Evolutionary conservation across 768 basidiomycete species (phyloP), one percentile per base, ranked within the genome.

Genomic region (Hemileccinum rubropunctum): DNA sequence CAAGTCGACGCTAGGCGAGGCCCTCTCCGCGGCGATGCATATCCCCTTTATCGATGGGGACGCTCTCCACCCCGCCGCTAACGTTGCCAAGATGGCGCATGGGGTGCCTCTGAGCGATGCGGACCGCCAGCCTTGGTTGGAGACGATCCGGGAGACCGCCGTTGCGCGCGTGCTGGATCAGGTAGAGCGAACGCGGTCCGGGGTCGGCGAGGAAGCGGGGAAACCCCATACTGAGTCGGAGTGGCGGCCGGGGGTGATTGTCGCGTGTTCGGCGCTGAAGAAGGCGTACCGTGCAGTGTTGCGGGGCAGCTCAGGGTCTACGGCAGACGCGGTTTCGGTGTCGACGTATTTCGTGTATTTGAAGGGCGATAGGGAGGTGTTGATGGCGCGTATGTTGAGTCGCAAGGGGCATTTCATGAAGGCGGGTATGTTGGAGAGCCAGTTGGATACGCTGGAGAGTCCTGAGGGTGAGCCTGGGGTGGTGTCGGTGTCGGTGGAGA

Each of bases 21-120:
- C 79, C 7, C 71, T 95, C n/a, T 79, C 88, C 7, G 58, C 70
- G 34, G 71, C 73, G 23, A 74, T 91, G 42, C 67, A 66, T n/a
- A 54, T 91, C 52, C 85, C 91, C 1, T 95, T 88, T 71, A 72
- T 92, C 51, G 95, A 98, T 61, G 95, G 88, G 26, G 94, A 97
- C 64, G 84, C 88, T 53, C 76, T 97, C 26, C 95, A 98, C 63
- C 88, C 94, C 0, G 61, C 73, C 20, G 67, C 78, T 12, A 95
- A 95, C 67, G 79, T 95, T 36, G 84, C 80, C 26, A 98, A 98
- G 77, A 97, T 98, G 94, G 70, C 82, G 5, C 62, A 71, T 1
- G 92, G 92, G 0, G 68, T 73, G 20, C 86, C 93, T 5, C 72
- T 98, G 56, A 84, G 75, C 3, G 94, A 97, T 61, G 77, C 71